Base-by-base conservation (phyloP, 78 protist species). In the Bigelowiella natans region DNA sequence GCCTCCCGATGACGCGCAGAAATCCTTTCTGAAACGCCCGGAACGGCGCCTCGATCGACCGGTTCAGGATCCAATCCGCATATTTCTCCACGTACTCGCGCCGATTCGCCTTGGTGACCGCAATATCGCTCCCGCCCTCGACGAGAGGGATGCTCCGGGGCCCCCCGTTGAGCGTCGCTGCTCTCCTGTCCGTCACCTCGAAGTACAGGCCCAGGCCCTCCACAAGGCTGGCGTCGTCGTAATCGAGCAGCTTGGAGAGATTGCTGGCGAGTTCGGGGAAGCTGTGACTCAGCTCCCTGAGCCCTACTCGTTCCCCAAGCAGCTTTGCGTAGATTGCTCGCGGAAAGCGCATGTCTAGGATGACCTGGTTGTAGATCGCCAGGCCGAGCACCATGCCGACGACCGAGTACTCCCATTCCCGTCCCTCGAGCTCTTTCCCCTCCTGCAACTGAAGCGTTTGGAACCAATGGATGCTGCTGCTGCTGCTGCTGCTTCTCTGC, bases 321-420 rank as follows among this genome's bases (percentile, higher is more conserved):
- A 98, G 92, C 82, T 95, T 95, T 39, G 91, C 93, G 92, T 94
- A 97, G 1, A 97, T 88, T 31, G 92, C 97, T 1, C 40, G 7
- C 2, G 99, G 99, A 2, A 98, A 96, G 82, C 93, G 95, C 30
- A 96, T 92, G 92, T 98, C 98, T 37, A 97, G 90, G 83, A 97
- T 96, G 83, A 96, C 95, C 7, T 88, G 88, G 93, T 98, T 98
- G 95, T 98, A 98, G 36, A 98, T 92, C 18, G 99, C 99, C 31
- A 98, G 28, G 87, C 91, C 91, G 11, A 36, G 1, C 31, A 91
- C 86, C 31, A 38, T 51, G 84, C 94, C 95, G 38, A 93, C 38
- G 38, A 93, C 83, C 38, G 82, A 39, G 36, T 85, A 92, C 88
- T 92, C 93, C 39, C 90, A 37, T n/a, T 82, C 88, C 34, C 37